Evolutionary conservation across 2,329 filamentous ascomycete species (phyloP).

Genomic region (Colletotrichum sp.): DNA sequence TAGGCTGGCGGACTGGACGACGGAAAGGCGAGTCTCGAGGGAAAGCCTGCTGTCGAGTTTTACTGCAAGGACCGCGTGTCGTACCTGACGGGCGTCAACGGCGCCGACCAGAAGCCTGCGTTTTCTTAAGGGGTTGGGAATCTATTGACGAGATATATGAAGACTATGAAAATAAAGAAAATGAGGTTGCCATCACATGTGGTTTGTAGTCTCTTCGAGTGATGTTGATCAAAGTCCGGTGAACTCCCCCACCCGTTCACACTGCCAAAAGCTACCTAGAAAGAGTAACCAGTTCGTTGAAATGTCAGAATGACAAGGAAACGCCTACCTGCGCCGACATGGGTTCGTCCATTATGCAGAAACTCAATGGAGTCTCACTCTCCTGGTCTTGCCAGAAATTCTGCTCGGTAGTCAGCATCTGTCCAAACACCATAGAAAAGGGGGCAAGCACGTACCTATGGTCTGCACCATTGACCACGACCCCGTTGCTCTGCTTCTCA

Average conservation of each 20-base stretch:
- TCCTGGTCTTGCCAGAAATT: neutral
- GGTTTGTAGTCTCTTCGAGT: neutral
- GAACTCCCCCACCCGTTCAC: neutral
- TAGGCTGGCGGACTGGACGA: constrained; percentile 53
- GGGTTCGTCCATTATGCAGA: neutral
- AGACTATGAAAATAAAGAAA: neutral
- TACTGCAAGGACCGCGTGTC: constrained; percentile 54
- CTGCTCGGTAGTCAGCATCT: neutral
- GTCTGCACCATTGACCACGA: neutral
- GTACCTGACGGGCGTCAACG: constrained; percentile 46
- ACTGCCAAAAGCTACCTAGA: neutral
- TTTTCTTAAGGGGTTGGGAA: neutral
- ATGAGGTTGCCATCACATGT: neutral
- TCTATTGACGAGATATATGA: neutral
- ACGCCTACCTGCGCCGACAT: neutral
- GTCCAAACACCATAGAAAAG: neutral
- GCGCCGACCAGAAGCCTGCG: constrained; percentile 50
- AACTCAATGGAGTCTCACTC: neutral
- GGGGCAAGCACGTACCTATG: neutral
- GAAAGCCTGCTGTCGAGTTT: constrained; percentile 54
- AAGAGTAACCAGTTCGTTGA: neutral
- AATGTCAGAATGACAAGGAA: neutral
- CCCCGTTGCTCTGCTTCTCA: neutral
- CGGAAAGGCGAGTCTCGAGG: constrained; percentile 45
- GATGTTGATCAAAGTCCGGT: neutral